Base-by-base conservation (phyloP, 139 green algal genomes). In the Parachlorella kessleri region DNA sequence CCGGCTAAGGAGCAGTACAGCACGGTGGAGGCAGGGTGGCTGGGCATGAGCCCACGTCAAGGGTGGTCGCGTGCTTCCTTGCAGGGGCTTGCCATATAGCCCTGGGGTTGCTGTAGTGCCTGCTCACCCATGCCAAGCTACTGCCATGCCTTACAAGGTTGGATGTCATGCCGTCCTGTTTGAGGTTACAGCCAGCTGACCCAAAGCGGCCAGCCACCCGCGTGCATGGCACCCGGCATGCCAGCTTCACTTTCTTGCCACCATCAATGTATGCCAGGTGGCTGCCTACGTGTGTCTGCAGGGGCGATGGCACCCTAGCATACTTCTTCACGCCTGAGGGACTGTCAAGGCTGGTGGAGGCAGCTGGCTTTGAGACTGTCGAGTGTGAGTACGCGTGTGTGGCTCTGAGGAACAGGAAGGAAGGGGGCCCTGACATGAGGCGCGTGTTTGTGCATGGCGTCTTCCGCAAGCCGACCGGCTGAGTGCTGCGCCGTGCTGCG, bases 381-480 rank as follows among this genome's bases (percentile, higher is more conserved):
- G 92, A 94, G 77, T 90, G 81, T 69, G 72, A 88, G 63, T 96
- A 96, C 40, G 86, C 72, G 14, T 88, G 87, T 23, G 89, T 93
- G 2, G 41, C 78, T 18, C 84, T 93, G 63, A 65, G 63, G 3
- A 96, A 96, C 83, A 77, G 89, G n/a, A 92, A 90, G 73, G 89
- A 77, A 10, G 48, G 21, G 21, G 83, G 86, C 6, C 18, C 82
- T 24, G 54, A 81, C 53, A 87, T 95, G 82, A 81, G 79, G 59
- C 76, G 93, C 0, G 88, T 94, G 14, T 97, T 96, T 85, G 81
- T 95, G 5, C 92, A 97, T 73, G 92, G 87, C 7, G 87, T 94
- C 23, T 95, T 96, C 55, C 59, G 63, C n/a, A 89, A 84, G 72
- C 85, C 84, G n/a, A n/a, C n/a, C n/a, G n/a, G n/a, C n/a, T n/a